Evolutionary conservation across 2,329 filamentous ascomycete species (phyloP).

Genomic region (Diaporthe destruens): DNA sequence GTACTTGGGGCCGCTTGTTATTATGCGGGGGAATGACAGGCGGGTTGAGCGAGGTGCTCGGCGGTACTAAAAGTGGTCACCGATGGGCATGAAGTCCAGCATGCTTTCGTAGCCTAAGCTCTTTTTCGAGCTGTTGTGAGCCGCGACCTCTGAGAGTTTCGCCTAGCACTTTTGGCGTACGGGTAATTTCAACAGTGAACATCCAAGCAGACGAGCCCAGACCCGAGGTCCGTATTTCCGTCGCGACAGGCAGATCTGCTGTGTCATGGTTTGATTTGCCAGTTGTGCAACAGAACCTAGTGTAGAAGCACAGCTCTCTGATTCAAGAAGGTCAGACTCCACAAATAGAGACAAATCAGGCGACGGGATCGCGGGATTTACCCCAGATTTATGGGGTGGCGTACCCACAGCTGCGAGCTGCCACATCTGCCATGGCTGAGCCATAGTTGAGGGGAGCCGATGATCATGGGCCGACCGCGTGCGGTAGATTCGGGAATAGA

Average conservation of each 20-base stretch:
- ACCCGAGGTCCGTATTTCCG: conserved; percentile 32
- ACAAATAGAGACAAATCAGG: conserved; percentile 25
- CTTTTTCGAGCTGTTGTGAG: conserved; percentile 11
- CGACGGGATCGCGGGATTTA: conserved; percentile 16
- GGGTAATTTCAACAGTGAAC: not conserved
- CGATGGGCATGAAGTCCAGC: conserved; percentile 20
- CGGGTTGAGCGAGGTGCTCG: not conserved
- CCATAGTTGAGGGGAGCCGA: not conserved
- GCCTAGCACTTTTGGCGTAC: conserved; percentile 28
- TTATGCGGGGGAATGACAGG: conserved; percentile 37
- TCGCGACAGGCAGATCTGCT: conserved; percentile 12
- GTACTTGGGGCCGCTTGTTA: conserved; percentile 36
- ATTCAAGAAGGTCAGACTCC: conserved; percentile 13
- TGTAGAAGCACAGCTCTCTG: not conserved
- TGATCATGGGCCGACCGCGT: not conserved
- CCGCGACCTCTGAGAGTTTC: conserved; percentile 20
- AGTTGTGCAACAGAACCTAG: conserved; percentile 12
- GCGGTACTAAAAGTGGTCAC: conserved; percentile 36
- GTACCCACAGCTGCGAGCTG: conserved; percentile 1
- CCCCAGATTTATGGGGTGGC: conserved; percentile 24
- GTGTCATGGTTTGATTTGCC: not conserved
- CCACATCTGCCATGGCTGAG: not conserved
- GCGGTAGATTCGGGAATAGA: conserved; percentile 9
- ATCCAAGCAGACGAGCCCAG: not conserved
- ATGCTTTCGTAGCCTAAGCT: not conserved